phyloP scores from a whole-genome alignment of 148 eudicot genomes.

The Camellia japonica region DNA sequence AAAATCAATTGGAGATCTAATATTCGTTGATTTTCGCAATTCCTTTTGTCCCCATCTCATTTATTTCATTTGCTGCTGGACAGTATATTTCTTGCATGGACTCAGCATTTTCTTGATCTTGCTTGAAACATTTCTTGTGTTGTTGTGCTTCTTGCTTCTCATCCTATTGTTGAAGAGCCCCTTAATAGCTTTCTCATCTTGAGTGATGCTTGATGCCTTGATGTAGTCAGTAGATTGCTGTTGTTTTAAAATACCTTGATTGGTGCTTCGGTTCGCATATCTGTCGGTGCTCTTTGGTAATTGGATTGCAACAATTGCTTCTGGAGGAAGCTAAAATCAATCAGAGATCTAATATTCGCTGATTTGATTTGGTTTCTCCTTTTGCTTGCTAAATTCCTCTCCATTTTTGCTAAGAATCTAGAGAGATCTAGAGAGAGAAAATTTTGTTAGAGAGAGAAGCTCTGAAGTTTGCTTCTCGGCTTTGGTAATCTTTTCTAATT shows the following conservation, averaged over 20 bases:
- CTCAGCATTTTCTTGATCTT: neutral
- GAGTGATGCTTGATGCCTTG: neutral
- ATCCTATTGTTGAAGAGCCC: neutral
- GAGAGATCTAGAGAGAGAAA: no score
- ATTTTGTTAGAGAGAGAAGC: no score
- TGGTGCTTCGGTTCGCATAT: neutral
- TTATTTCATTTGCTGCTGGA: neutral
- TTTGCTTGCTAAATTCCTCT: no score
- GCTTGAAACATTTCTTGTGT: neutral
- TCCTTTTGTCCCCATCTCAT: neutral
- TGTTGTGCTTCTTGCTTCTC: neutral
- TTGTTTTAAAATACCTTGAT: neutral
- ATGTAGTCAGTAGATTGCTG: neutral
- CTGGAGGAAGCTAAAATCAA: no score
- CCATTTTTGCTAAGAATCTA: no score
- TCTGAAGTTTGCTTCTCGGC: no score
- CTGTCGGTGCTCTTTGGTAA: no score
- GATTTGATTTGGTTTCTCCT: no score
- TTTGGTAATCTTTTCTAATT: no score
- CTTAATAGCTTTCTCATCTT: neutral
- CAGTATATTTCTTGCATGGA: neutral
- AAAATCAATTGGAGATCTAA: no score
- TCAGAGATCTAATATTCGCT: no score
- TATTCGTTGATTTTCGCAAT: neutral
- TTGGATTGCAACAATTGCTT: no score